Percentiles rank a stretch among this genome's conserved stretches.
Evolutionary conservation across 805 yeast genomes (phyloP).

Genomic region (Naumovozyma baii): DNA sequence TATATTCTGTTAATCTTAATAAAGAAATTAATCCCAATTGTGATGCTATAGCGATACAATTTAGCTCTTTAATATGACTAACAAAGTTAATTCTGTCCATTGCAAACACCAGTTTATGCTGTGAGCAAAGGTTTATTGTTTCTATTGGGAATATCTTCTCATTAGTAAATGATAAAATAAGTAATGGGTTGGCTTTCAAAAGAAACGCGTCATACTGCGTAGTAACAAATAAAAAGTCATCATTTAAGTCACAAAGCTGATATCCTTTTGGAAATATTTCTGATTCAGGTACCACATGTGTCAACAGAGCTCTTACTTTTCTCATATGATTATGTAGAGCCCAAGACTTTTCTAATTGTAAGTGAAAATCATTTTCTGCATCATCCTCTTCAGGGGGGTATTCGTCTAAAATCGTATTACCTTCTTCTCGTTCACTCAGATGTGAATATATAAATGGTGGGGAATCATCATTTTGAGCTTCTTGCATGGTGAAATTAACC

Average conservation of each 20-base stretch:
- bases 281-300: constrained; percentile 3
- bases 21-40: constrained; percentile 19
- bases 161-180: constrained; percentile 16
- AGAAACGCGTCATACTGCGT: constrained; percentile 8
- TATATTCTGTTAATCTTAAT: constrained; percentile 20
- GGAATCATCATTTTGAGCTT: background rate
- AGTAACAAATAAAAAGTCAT: constrained; percentile 15
- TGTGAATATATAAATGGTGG: background rate
- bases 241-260: constrained; percentile 8
- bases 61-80: constrained; percentile 19
- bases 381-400: too few species aligned
- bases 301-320: constrained; percentile 12
- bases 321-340: constrained; percentile 11
- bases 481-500: background rate
- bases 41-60: constrained; percentile 22
- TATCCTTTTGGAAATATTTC: constrained; percentile 10
- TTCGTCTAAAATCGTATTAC: too few species aligned
- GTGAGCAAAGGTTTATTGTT: constrained; percentile 7
- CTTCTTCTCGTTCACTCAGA: too few species aligned
- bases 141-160: constrained; percentile 17
- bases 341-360: too few species aligned
- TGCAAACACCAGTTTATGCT: constrained; percentile 1
- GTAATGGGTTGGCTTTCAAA: constrained; percentile 16
- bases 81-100: constrained; percentile 15
- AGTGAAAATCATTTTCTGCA: too few species aligned